Conservation (phyloP, 352 stramenopile genomes). For the Globisporangium apiculatum region DNA sequence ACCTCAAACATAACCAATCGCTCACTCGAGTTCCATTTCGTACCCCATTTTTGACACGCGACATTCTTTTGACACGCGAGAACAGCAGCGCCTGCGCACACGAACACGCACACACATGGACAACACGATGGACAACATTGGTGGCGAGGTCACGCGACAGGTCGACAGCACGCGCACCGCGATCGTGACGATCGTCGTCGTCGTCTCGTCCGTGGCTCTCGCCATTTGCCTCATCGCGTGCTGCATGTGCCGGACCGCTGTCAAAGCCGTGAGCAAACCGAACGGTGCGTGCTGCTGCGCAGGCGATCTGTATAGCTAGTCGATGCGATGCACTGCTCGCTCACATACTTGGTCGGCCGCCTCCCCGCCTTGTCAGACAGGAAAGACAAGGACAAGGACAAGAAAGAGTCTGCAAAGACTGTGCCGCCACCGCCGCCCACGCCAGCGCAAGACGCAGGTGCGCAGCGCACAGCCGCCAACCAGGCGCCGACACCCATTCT, state of each 20-base stretch:
- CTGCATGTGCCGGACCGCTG: background rate
- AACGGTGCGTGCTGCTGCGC: background rate
- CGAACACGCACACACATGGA: background rate
- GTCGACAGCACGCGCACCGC: slow-evolving; percentile 1
- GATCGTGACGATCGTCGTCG: slow-evolving; percentile 1
- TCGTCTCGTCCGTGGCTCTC: background rate
- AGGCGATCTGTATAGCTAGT: background rate
- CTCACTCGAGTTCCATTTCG: background rate
- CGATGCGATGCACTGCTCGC: background rate
- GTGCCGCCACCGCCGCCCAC: background rate
- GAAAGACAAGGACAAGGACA: background rate
- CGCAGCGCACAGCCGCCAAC: background rate
- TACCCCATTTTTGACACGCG: too few relatives aligned
- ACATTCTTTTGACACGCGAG: too few relatives aligned
- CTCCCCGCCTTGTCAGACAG: background rate
- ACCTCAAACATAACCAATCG: too few relatives aligned
- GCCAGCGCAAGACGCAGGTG: background rate
- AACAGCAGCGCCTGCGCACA: background rate
- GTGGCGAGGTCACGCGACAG: background rate
- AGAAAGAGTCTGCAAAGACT: background rate
- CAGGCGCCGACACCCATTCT: background rate
- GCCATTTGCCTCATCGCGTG: background rate
- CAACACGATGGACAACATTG: background rate
- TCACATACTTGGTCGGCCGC: background rate
- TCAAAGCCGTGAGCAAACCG: background rate